phyloP scores from a whole-genome alignment of 345 rosid genomes.

The Moricandia arvensis region DNA sequence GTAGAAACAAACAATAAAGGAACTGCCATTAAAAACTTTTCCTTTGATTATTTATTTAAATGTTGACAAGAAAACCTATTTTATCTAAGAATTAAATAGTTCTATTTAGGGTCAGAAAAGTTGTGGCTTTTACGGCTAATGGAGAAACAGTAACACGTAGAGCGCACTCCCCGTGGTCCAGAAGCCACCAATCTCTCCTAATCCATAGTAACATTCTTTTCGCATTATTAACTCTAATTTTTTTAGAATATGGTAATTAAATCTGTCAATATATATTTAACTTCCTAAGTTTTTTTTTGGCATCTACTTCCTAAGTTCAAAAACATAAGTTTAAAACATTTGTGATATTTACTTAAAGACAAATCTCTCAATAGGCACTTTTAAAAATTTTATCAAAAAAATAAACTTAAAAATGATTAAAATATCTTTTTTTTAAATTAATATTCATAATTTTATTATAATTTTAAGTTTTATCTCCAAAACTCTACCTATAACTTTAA shows the following conservation, averaged over 20 bases:
- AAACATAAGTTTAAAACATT: not conserved
- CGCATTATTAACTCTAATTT: not conserved
- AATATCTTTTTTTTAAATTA: no score
- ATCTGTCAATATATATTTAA: not conserved
- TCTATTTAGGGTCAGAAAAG: not conserved
- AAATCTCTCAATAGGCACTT: no score
- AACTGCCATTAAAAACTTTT: not conserved
- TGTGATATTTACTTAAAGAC: not conserved
- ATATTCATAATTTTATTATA: no score
- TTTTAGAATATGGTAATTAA: not conserved
- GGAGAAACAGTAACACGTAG: conserved; percentile 37
- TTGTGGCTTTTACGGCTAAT: conserved; percentile 36
- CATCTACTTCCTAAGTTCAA: no score
- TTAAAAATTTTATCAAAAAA: no score
- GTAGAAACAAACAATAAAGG: not conserved
- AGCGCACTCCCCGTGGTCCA: conserved; percentile 36
- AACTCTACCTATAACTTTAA: no score
- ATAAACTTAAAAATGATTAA: no score
- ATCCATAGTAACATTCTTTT: not conserved
- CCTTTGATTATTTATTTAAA: not conserved
- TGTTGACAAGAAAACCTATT: not conserved
- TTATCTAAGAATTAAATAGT: not conserved
- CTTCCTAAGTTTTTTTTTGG: no score
- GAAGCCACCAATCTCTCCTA: conserved; percentile 21
- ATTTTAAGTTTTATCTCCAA: no score